Base-by-base conservation (phyloP, 345 rosid genomes). In the Ceriops decandra region DNA sequence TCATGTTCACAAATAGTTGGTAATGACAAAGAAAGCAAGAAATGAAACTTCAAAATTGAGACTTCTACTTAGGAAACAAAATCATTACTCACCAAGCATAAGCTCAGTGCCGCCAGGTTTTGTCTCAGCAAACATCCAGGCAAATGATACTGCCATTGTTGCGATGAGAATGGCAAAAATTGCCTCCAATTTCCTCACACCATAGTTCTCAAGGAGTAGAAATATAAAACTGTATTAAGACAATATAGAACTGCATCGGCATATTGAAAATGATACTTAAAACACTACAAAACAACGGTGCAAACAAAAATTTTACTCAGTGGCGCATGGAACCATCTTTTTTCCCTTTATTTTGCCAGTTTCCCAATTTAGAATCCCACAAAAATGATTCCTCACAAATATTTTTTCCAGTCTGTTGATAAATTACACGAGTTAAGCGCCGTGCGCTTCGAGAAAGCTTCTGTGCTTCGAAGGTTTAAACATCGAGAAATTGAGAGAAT, bases 51-150 rank as follows among this genome's bases (percentile, higher is more conserved):
- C 28, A 4, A 54, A 54, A 6, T 38, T 54, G 36, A 35, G 38
- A 49, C 4, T 63, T 32, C 49, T 4, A 9, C 17, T 53, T n/a
- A 33, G 11, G 52, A 27, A 24, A 46, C 20, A 42, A 21, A 4
- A 19, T 24, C 5, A 59, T 20, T 46, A 20, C 82, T 74, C 76
- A 91, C 98, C 98, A 70, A 88, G 71, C 77, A 89, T 78, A 72
- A 93, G 95, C 64, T 93, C 92, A 22, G 64, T 74, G 79, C 90
- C 92, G 77, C 76, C 82, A 7, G 98, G 98, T 76, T 89, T 87
- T n/a, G 97, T 71, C 51, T 89, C 90, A 66, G 82, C 97, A 73
- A 93, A 93, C 98, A 93, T 91, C 98, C 97, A 91, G 62, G 96
- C 97, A 70, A 93, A 93, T 51, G 96, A 77, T 26, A 89, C 22